Percentiles rank a stretch among this genome's conserved stretches.
Evolutionary conservation across 139 green algal genomes (phyloP).

Genomic region (Auxenochlorella pyrenoidosa): DNA sequence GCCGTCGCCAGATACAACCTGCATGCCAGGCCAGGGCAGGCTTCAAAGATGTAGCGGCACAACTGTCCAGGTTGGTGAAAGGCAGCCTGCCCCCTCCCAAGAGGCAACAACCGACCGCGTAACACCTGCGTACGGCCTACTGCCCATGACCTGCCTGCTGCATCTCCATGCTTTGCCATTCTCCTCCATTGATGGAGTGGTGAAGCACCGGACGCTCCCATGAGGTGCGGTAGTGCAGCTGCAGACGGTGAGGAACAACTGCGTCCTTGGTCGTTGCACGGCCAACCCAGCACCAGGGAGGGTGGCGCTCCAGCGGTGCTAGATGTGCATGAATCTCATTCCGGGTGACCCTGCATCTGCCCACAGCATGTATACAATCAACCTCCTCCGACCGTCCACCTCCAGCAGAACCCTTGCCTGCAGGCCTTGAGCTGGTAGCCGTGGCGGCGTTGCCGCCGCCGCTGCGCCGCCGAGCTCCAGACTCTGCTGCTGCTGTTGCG

Average conservation of each 20-base stretch:
- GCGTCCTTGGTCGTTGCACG: too few relatives aligned
- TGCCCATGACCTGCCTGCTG: constrained; percentile 9
- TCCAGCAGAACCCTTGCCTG: not conserved
- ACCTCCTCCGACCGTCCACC: not conserved
- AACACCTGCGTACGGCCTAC: not conserved
- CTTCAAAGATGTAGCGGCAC: not conserved
- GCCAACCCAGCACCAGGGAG: too few relatives aligned
- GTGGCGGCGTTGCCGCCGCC: not conserved
- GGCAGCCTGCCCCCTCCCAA: not conserved
- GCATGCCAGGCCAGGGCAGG: not conserved
- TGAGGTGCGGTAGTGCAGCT: constrained; percentile 53
- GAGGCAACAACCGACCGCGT: too few relatives aligned
- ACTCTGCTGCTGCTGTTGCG: not conserved
- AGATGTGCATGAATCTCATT: too few relatives aligned
- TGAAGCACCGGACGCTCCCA: constrained; percentile 62
- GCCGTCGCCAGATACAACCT: constrained; percentile 39
- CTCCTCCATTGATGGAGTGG: constrained; percentile 49
- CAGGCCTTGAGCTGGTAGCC: not conserved
- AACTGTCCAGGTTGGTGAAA: not conserved
- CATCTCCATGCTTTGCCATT: constrained; percentile 54
- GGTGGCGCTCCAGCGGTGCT: too few relatives aligned
- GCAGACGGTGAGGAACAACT: not conserved
- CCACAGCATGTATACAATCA: not conserved
- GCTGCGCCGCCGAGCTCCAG: not conserved
- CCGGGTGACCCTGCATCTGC: too few relatives aligned